phyloP scores from a whole-genome alignment of 345 rosid genomes.

The Physaria fendleri region DNA sequence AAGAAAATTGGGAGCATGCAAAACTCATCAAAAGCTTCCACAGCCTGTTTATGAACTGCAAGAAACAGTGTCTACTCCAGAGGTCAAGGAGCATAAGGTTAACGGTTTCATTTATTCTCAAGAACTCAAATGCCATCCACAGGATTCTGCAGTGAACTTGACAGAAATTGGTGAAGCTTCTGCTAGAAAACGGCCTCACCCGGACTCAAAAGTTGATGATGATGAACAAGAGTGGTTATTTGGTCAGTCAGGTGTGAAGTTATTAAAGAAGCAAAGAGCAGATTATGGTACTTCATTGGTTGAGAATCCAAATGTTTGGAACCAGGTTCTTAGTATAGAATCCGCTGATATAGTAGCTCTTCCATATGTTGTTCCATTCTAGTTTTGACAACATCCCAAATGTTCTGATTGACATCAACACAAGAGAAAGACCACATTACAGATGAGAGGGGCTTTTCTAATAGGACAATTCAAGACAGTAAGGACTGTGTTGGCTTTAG shows the following conservation, averaged over 20 bases:
- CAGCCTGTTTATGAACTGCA: conserved; percentile 24
- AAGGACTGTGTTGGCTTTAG: conserved; percentile 11
- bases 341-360: conserved; percentile 57
- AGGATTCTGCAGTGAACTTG: conserved; percentile 23
- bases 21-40: conserved; percentile 18
- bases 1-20: conserved; percentile 30
- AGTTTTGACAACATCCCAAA: conserved; percentile 23
- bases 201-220: conserved; percentile 47
- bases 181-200: conserved; percentile 53
- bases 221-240: conserved; percentile 67
- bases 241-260: conserved; percentile 17
- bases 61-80: conserved; percentile 25
- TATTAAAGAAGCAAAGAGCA: conserved; percentile 30
- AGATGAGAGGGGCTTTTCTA: conserved; percentile 3
- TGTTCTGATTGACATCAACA: neutral
- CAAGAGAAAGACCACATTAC: conserved; percentile 9
- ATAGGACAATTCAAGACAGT: neutral
- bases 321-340: conserved; percentile 51
- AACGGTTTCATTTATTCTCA: conserved; percentile 41
- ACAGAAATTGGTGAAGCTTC: conserved; percentile 36
- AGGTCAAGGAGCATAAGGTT: conserved; percentile 33
- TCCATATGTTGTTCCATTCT: conserved; percentile 75
- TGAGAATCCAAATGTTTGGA: conserved; percentile 48
- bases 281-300: conserved; percentile 12
- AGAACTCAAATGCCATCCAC: conserved; percentile 24